phyloP scores from a whole-genome alignment of 2,329 filamentous ascomycete species.

The Aspergillus glaucus region DNA sequence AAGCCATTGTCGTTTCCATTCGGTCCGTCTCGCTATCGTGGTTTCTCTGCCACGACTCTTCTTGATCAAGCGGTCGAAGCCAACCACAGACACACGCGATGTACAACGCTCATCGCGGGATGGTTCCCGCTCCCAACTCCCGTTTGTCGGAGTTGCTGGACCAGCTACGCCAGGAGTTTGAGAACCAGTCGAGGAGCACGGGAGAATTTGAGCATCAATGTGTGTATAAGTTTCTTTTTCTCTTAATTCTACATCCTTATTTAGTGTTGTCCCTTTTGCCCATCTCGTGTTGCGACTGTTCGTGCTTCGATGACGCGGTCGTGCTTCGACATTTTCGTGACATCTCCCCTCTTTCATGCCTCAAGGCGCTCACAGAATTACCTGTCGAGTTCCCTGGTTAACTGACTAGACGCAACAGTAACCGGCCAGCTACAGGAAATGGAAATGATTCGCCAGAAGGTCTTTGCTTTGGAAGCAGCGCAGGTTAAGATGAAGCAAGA shows the following conservation, averaged over 20 bases:
- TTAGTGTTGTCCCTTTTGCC: background rate
- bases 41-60: background rate
- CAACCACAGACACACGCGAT: slow-evolving; percentile 45
- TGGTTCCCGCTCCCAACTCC: slow-evolving; percentile 63
- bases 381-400: slow-evolving; percentile 3
- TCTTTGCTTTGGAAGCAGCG: slow-evolving; percentile 85
- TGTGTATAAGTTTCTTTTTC: slow-evolving; percentile 3
- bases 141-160: slow-evolving; percentile 90
- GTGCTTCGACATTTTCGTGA: background rate
- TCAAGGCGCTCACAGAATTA: background rate
- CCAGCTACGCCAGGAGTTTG: slow-evolving; percentile 84
- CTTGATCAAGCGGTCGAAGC: background rate
- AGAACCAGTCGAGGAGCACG: slow-evolving; percentile 70
- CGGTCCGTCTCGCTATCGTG: background rate
- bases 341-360: background rate
- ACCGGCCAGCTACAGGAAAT: slow-evolving; percentile 89
- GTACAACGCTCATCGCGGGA: slow-evolving; percentile 82
- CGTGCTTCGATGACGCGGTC: background rate
- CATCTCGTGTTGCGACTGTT: background rate
- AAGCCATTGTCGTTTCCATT: background rate
- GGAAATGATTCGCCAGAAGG: slow-evolving; percentile 86
- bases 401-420: slow-evolving; percentile 50
- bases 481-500: slow-evolving; percentile 86
- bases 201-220: slow-evolving; percentile 85
- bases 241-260: background rate